A percentile compares a stretch with the other conserved stretches of the same genome.
These are phyloP conservation scores for Picea mariana DNA, from an alignment of 83 land plant species.

Conservation along the genomic window DNA sequence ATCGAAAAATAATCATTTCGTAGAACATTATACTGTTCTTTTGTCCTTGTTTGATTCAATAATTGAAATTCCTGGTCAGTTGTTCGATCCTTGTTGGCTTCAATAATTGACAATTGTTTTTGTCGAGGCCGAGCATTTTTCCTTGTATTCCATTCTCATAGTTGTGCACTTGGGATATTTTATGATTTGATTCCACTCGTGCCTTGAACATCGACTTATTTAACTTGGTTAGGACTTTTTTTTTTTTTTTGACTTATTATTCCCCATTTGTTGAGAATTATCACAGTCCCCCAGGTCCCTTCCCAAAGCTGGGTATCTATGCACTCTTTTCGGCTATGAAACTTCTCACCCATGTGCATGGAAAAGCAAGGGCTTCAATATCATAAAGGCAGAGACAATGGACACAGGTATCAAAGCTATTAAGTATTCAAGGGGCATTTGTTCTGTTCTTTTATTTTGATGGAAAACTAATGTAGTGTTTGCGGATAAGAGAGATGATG, in stretches of 20 bases:
- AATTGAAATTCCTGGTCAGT: constrained; percentile 29
- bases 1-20: too few relatives aligned
- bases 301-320: not conserved
- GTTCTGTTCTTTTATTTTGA: not conserved
- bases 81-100: constrained; percentile 37
- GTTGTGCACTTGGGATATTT: constrained; percentile 76
- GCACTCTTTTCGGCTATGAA: constrained; percentile 30
- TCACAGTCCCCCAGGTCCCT: not conserved
- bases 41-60: too few relatives aligned
- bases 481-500: not conserved
- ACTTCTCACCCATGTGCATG: constrained; percentile 28
- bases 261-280: not conserved
- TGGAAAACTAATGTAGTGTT: not conserved
- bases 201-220: not conserved
- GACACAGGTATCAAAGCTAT: too few relatives aligned
- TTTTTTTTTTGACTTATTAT: not conserved
- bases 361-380: not conserved
- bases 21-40: too few relatives aligned
- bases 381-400: too few relatives aligned
- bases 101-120: constrained; percentile 33
- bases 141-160: constrained; percentile 67
- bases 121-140: constrained; percentile 34
- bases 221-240: too few relatives aligned
- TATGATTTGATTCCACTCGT: not conserved
- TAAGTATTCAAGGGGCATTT: too few relatives aligned